phyloP scores from a whole-genome alignment of 495 filamentous ascomycete genomes.

The Aspergillus saccharolyticus region DNA sequence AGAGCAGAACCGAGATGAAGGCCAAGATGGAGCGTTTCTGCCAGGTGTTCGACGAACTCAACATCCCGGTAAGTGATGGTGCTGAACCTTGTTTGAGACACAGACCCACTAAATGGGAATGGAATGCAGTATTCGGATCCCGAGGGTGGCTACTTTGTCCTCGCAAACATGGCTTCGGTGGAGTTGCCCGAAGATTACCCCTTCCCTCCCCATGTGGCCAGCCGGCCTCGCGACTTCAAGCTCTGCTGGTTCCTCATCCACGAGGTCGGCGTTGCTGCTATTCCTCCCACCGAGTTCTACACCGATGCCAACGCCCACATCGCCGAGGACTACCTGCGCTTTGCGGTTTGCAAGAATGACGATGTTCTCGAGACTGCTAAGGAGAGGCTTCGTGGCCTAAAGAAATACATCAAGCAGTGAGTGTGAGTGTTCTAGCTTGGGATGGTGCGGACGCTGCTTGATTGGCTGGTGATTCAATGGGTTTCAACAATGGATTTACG shows the following conservation, averaged over 20 bases:
- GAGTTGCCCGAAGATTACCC: conserved; percentile 73
- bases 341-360: conserved; percentile 96
- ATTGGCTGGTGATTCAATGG: background rate
- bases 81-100: background rate
- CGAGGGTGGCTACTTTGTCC: conserved; percentile 94
- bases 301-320: conserved; percentile 75
- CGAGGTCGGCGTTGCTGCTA: conserved; percentile 91
- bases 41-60: conserved; percentile 80
- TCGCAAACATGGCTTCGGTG: conserved; percentile 85
- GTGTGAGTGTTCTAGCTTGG: background rate
- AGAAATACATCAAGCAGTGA: conserved; percentile 61
- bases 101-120: conserved; percentile 1
- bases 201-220: conserved; percentile 83
- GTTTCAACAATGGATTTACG: background rate
- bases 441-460: background rate
- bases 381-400: conserved; percentile 79
- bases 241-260: conserved; percentile 94
- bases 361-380: conserved; percentile 84
- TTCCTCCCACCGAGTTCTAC: conserved; percentile 96
- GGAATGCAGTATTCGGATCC: conserved; percentile 73
- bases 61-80: conserved; percentile 55
- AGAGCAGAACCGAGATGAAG: conserved; percentile 78
- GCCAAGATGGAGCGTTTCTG: conserved; percentile 85
- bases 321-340: conserved; percentile 87
- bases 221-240: conserved; percentile 85